Conservation (phyloP, 768 basidiomycete species). For the Naganishia vaughanmartiniae region DNA sequence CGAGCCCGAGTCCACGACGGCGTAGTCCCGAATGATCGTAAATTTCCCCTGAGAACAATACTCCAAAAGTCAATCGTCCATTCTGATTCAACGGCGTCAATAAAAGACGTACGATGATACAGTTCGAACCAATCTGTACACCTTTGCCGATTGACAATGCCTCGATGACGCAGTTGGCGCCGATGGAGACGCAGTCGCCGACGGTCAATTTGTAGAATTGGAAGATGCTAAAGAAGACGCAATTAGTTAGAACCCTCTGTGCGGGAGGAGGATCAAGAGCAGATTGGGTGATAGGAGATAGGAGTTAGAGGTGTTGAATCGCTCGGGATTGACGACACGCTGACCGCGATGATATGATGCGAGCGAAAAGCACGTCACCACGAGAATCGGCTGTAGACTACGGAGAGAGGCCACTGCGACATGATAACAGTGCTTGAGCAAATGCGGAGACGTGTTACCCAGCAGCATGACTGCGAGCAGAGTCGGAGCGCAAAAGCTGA, state of each 20-base stretch:
- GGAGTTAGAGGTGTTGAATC: too few species aligned
- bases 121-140: constrained; percentile 92
- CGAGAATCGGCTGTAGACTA: too few species aligned
- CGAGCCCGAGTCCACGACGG: constrained; percentile 80
- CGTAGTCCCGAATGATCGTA: constrained; percentile 93
- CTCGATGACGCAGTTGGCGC: constrained; percentile 81
- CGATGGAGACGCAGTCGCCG: constrained; percentile 91
- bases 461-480: too few species aligned
- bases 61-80: too few species aligned
- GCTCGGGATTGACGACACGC: too few species aligned
- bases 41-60: constrained; percentile 86
- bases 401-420: too few species aligned
- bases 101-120: constrained; percentile 71
- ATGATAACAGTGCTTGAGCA: too few species aligned
- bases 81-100: neutral
- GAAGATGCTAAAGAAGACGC: constrained; percentile 37
- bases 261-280: neutral
- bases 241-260: neutral
- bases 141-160: constrained; percentile 91
- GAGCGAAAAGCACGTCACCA: too few species aligned
- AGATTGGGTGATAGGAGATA: too few species aligned
- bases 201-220: constrained; percentile 99
- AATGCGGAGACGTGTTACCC: too few species aligned
- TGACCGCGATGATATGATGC: too few species aligned
- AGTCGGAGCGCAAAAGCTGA: too few species aligned